These are phyloP conservation scores for Russula lepida DNA, from an alignment of 768 basidiomycete species.

Conservation along the genomic window DNA sequence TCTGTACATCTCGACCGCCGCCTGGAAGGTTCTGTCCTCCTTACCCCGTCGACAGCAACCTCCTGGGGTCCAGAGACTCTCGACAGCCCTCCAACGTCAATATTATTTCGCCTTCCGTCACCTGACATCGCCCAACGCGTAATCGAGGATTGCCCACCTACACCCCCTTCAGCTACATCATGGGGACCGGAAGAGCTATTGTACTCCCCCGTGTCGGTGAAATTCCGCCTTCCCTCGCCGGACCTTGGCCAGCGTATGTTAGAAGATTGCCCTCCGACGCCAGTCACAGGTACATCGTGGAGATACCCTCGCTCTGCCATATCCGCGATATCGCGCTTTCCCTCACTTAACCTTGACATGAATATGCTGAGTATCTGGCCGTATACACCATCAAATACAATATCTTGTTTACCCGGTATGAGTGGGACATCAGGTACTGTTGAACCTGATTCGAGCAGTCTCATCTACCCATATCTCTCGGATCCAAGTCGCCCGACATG, in stretches of 20 bases:
- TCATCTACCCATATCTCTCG: conserved; percentile 8
- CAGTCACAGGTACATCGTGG: conserved; percentile 13
- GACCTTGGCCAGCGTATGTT: conserved; percentile 41
- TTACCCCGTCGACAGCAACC: conserved; percentile 31
- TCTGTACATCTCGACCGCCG: conserved; percentile 54
- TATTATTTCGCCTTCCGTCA: conserved; percentile 21
- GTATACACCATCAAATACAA: conserved; percentile 41
- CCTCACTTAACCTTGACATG: conserved; percentile 31
- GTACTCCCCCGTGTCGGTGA: conserved; percentile 14
- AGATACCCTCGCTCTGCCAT: conserved; percentile 9
- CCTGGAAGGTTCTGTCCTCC: conserved; percentile 45
- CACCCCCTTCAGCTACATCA: conserved; percentile 21
- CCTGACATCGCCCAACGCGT: conserved; percentile 26
- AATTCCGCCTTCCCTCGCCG: conserved; percentile 21
- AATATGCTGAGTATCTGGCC: conserved; percentile 32
- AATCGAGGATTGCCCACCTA: conserved; percentile 25
- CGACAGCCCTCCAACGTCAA: conserved; percentile 14
- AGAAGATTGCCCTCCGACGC: conserved; percentile 34
- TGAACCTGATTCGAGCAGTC: neutral
- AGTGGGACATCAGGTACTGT: neutral
- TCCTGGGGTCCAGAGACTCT: conserved; percentile 22
- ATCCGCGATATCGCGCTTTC: conserved; percentile 6
- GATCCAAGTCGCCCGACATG: neutral
- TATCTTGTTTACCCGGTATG: conserved; percentile 33
- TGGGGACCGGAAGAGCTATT: conserved; percentile 19